Evolutionary conservation across 192 early-diverging fungal species (phyloP).

Genomic region (Gonapodya sp.): DNA sequence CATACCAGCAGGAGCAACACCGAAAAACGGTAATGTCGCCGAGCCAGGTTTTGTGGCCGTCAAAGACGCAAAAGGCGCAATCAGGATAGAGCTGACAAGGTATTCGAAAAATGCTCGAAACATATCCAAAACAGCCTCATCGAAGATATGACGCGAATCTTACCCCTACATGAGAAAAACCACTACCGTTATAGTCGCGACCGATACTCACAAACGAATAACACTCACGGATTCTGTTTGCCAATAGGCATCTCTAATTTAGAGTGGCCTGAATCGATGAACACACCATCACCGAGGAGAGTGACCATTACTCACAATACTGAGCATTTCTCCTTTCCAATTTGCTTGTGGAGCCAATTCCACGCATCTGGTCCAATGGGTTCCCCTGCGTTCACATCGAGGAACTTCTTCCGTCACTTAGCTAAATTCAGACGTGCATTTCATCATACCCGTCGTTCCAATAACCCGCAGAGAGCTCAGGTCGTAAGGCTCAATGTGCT

Average conservation of each 20-base stretch:
- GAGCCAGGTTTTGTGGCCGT: conserved; percentile 87
- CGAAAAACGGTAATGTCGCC: conserved; percentile 95
- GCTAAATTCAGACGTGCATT: too few species aligned
- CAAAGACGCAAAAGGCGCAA: conserved; percentile 80
- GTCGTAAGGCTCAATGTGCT: conserved; percentile 65
- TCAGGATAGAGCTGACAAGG: conserved; percentile 71
- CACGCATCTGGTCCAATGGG: conserved; percentile 97
- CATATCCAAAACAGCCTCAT: neutral
- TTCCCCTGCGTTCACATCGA: too few species aligned
- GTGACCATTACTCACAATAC: conserved; percentile 58
- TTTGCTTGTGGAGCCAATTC: conserved; percentile 89
- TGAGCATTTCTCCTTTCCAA: conserved; percentile 77
- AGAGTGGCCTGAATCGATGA: neutral
- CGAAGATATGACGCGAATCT: neutral
- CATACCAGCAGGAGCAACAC: conserved; percentile 67
- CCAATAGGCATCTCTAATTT: conserved; percentile 93
- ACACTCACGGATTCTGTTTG: conserved; percentile 56
- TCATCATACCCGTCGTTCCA: conserved; percentile 86
- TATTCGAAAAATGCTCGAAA: neutral
- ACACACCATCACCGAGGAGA: neutral
- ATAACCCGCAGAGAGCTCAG: conserved; percentile 79
- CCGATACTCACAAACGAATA: conserved; percentile 20
- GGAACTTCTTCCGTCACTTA: too few species aligned
- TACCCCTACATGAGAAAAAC: neutral
- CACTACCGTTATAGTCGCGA: neutral